Evolutionary conservation across 2,329 filamentous ascomycete species (phyloP).

Genomic region (Penicillium sclerotiorum): DNA sequence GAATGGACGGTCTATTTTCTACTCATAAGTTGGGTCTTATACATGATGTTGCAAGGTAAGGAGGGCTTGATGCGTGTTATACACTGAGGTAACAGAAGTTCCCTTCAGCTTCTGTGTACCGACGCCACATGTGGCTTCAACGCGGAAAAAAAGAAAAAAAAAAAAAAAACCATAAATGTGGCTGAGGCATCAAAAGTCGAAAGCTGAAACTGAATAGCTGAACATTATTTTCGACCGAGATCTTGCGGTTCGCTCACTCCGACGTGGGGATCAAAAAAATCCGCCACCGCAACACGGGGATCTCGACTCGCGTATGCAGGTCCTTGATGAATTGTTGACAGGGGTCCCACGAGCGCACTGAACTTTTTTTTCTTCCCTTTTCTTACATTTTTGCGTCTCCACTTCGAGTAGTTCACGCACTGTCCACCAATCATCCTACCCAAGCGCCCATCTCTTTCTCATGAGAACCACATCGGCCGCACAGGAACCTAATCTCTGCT

Average conservation of each 20-base stretch:
- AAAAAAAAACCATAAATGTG: not conserved
- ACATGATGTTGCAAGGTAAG: not conserved
- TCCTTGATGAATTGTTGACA: conserved; percentile 4
- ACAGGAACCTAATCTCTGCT: conserved; percentile 24
- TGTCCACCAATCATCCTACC: conserved; percentile 20
- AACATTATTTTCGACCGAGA: no score
- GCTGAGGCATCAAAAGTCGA: not conserved
- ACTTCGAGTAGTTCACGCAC: conserved; percentile 4
- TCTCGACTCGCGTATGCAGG: conserved; percentile 4
- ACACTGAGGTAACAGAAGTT: conserved; percentile 2
- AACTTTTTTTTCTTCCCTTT: not conserved
- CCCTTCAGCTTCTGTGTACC: conserved; percentile 12
- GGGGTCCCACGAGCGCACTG: conserved; percentile 13
- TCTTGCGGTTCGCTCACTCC: no score
- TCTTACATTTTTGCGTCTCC: not conserved
- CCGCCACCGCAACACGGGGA: not conserved
- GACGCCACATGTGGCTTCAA: conserved; percentile 27
- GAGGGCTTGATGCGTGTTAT: not conserved
- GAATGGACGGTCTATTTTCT: not conserved
- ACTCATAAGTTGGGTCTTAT: not conserved
- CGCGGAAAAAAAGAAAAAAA: not conserved
- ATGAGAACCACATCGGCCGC: conserved; percentile 16
- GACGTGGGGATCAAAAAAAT: not conserved
- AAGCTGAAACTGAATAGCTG: conserved; percentile 1
- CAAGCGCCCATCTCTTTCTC: conserved; percentile 7